phyloP scores from a whole-genome alignment of 2,329 filamentous ascomycete genomes.

The Neophaeococcomyces mojaviensis region DNA sequence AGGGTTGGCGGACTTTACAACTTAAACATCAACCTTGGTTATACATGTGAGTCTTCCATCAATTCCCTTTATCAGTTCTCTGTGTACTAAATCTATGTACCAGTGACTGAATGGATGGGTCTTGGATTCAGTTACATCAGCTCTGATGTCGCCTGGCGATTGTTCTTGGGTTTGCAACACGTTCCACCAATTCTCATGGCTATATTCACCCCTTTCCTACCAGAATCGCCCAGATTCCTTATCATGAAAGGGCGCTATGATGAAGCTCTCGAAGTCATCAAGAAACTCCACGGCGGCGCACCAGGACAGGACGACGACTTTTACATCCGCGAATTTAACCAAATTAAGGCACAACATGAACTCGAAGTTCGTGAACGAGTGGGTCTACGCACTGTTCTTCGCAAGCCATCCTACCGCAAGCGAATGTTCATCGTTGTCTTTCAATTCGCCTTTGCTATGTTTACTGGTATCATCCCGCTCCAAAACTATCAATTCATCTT shows the following conservation, averaged over 20 bases:
- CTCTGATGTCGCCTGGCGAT: conserved; percentile 8
- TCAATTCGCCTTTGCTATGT: conserved; percentile 10
- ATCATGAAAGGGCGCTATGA: conserved; percentile 17
- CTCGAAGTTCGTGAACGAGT: conserved; percentile 10
- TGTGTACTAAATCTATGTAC: background rate
- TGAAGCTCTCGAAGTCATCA: conserved; percentile 15
- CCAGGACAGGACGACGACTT: conserved; percentile 9
- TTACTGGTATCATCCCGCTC: conserved; percentile 11
- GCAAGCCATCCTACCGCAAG: conserved; percentile 9
- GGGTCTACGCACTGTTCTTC: conserved; percentile 5
- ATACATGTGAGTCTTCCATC: conserved; percentile 1
- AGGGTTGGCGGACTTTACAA: conserved; percentile 9
- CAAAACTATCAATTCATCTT: conserved; percentile 12
- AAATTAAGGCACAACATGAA: conserved; percentile 11
- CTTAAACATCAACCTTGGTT: conserved; percentile 9
- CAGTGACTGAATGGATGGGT: conserved; percentile 11
- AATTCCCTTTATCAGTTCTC: background rate
- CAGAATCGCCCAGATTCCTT: conserved; percentile 23
- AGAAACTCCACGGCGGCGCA: conserved; percentile 7
- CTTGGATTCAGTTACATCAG: conserved; percentile 6
- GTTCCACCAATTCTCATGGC: conserved; percentile 3
- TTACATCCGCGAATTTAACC: conserved; percentile 12
- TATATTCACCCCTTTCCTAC: conserved; percentile 19
- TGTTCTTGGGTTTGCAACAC: conserved; percentile 8
- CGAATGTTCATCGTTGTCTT: conserved; percentile 13